These are phyloP conservation scores for Rubia occidens DNA, from an alignment of 305 asterid genomes.

Conservation along the genomic window DNA sequence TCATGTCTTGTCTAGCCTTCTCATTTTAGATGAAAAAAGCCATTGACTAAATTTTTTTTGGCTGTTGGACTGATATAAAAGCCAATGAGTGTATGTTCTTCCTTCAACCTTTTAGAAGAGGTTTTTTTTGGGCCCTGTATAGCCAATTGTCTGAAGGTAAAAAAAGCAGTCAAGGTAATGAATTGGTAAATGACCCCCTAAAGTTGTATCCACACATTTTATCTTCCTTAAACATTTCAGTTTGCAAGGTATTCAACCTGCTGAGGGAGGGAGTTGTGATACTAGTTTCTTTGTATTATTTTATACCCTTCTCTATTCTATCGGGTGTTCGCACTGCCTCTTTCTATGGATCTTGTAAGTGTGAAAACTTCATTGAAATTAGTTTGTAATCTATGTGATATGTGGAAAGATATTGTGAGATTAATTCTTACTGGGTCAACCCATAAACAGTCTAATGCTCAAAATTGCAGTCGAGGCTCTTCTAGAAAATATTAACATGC, in stretches of 20 bases:
- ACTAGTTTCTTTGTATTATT: not conserved
- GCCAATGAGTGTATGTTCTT: not conserved
- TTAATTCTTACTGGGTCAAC: not conserved
- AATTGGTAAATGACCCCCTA: not conserved
- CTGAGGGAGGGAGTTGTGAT: not conserved
- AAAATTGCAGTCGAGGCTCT: not conserved
- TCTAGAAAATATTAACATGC: not conserved
- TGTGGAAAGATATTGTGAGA: not conserved
- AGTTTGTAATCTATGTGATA: not conserved
- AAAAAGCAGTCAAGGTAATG: not conserved
- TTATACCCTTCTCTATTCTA: no score
- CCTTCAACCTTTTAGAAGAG: not conserved
- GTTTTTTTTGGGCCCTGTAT: not conserved
- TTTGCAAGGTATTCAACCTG: not conserved
- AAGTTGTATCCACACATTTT: not conserved
- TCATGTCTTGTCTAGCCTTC: no score
- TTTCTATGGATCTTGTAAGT: not conserved
- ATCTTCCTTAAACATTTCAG: not conserved
- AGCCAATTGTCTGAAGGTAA: not conserved
- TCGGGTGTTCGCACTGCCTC: not conserved
- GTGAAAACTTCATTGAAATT: not conserved
- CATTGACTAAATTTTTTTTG: no score
- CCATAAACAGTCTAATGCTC: not conserved
- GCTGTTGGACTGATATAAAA: not conserved
- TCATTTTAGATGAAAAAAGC: no score